Conservation (phyloP, 306 rosid species). For the Spatholobus suberectus region DNA sequence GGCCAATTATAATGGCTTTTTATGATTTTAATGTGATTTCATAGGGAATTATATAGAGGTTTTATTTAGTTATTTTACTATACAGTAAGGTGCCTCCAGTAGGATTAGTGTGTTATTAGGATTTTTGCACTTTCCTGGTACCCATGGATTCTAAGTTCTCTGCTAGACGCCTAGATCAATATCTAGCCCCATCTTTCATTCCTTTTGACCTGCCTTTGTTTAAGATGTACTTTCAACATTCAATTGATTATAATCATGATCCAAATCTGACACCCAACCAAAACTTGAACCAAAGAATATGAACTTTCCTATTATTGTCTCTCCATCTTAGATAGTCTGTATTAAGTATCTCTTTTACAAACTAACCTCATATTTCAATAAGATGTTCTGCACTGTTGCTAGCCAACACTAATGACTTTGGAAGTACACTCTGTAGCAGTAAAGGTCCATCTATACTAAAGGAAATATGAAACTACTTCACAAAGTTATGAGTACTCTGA, state of each 20-base stretch:
- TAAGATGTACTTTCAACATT: neutral
- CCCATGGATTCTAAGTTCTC: slow-evolving; percentile 4
- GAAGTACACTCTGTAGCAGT: neutral
- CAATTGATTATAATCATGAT: slow-evolving; percentile 7
- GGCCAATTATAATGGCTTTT: neutral
- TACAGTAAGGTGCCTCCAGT: neutral
- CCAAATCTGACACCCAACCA: slow-evolving; percentile 5
- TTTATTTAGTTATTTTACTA: neutral
- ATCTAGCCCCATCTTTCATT: neutral
- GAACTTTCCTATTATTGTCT: slow-evolving; percentile 19
- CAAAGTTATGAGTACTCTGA: slow-evolving; percentile 20
- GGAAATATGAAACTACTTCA: slow-evolving; percentile 13
- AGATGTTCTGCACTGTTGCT: neutral
- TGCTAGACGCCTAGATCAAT: slow-evolving; percentile 12
- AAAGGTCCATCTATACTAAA: neutral
- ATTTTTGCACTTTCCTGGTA: neutral
- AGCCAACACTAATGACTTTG: slow-evolving; percentile 6
- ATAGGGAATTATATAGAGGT: neutral
- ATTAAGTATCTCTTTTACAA: slow-evolving; percentile 24
- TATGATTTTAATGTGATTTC: neutral
- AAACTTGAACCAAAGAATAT: slow-evolving; percentile 9
- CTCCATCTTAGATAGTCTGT: slow-evolving; percentile 15
- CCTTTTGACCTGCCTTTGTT: slow-evolving; percentile 22
- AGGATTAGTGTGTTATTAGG: neutral
- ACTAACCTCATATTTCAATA: slow-evolving; percentile 8